Conservation (phyloP, 768 basidiomycete species). For the Boletus reticulatus region DNA sequence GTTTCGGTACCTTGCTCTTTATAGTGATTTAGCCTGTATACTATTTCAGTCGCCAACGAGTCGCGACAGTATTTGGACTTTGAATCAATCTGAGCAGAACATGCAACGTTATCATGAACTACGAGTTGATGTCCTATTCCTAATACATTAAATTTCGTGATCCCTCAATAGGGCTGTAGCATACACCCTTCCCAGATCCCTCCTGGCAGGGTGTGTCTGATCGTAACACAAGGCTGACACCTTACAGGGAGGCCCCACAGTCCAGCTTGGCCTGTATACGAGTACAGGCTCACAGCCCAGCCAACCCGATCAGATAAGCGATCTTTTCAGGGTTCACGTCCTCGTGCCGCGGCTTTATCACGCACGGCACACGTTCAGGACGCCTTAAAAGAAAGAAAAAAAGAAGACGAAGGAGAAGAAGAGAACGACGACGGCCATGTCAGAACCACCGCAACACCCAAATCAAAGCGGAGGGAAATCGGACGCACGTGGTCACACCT, state of each 20-base stretch:
- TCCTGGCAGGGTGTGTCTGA: background rate
- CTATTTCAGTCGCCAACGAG: conserved; percentile 11
- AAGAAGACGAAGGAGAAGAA: background rate
- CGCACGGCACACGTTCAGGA: conserved; percentile 11
- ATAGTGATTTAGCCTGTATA: conserved; percentile 19
- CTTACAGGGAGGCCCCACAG: background rate
- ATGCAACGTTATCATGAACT: background rate
- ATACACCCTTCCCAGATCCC: background rate
- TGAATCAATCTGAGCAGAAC: background rate
- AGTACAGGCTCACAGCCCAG: background rate
- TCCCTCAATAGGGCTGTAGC: background rate
- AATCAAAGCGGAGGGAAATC: background rate
- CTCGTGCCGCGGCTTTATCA: conserved; percentile 7
- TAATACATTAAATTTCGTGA: background rate
- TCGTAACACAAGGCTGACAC: background rate
- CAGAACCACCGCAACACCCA: background rate
- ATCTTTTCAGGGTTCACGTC: conserved; percentile 11
- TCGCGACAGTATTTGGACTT: conserved; percentile 4
- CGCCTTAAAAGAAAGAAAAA: background rate
- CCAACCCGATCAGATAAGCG: conserved; percentile 6
- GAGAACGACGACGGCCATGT: background rate
- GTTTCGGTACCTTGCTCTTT: conserved; percentile 1
- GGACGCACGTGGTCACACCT: conserved; percentile 22
- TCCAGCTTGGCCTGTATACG: background rate
- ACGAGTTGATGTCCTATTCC: background rate